Conservation (phyloP, 345 rosid species). For the Kernera saxatilis region DNA sequence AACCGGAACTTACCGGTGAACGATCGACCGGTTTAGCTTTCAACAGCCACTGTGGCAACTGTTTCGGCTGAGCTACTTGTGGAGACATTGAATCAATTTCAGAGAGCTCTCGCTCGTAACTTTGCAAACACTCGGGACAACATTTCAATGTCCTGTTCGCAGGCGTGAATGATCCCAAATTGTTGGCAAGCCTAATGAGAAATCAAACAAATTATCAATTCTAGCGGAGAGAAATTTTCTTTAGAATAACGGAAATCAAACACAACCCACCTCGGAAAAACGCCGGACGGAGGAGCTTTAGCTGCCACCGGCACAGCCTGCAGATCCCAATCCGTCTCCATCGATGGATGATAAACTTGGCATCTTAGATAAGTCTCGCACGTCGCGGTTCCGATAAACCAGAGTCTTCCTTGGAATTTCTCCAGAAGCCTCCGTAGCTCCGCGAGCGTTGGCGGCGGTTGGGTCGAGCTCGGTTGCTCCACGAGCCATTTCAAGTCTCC, state of each 20-base stretch:
- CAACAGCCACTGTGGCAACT: constrained; percentile 77
- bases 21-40: constrained; percentile 50
- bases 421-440: constrained; percentile 62
- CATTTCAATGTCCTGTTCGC: constrained; percentile 43
- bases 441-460: constrained; percentile 2
- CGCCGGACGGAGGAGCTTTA: constrained; percentile 53
- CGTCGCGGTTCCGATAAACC: constrained; percentile 96
- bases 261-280: constrained; percentile 79
- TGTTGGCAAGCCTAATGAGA: constrained; percentile 54
- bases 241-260: not conserved
- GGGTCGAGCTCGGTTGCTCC: constrained; percentile 41
- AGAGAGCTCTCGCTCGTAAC: constrained; percentile 63
- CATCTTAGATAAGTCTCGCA: constrained; percentile 93
- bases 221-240: not conserved
- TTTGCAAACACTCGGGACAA: constrained; percentile 68
- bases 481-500: constrained; percentile 98
- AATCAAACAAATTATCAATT: not conserved
- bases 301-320: constrained; percentile 82
- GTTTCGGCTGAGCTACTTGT: constrained; percentile 48
- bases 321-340: constrained; percentile 96
- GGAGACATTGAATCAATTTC: constrained; percentile 44
- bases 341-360: constrained; percentile 84
- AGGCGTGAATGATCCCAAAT: constrained; percentile 46
- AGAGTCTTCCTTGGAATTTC: constrained; percentile 49
- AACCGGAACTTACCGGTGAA: constrained; percentile 44